Conservation (phyloP, 2,329 filamentous ascomycete species). For the Aspergillus latus region DNA sequence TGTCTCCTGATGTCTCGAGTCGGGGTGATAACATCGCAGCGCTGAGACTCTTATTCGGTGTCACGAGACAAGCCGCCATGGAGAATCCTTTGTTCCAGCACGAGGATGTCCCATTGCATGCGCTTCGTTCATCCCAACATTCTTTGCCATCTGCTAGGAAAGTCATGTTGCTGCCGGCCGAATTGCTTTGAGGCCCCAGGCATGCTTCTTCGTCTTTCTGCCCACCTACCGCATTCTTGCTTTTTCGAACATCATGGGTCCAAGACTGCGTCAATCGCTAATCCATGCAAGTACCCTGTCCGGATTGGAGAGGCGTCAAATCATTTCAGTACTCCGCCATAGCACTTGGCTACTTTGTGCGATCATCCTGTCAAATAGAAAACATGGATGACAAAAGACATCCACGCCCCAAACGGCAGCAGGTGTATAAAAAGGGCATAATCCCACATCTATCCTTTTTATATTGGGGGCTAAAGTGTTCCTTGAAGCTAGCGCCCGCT, state of each 20-base stretch:
- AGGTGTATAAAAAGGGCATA: background rate
- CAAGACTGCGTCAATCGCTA: background rate
- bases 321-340: background rate
- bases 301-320: background rate
- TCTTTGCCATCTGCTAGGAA: background rate
- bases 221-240: conserved; percentile 3
- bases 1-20: background rate
- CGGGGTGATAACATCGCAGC: background rate
- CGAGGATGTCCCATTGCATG: background rate
- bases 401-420: background rate
- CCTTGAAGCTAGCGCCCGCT: background rate
- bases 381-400: background rate
- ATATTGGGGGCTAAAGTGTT: background rate
- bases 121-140: conserved; percentile 3
- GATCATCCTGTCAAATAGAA: conserved; percentile 1
- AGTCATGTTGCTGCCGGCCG: background rate
- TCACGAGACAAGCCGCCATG: background rate
- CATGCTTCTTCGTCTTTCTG: background rate
- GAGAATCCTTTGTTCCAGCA: conserved; percentile 3
- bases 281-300: conserved; percentile 8
- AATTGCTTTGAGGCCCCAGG: background rate
- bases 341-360: background rate
- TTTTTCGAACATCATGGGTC: conserved; percentile 7
- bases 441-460: background rate
- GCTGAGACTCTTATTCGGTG: background rate